Evolutionary conservation across 1,284 basidiomycete species (phyloP), one percentile per base, ranked within the genome.

Genomic region (Ustilago tritici): DNA sequence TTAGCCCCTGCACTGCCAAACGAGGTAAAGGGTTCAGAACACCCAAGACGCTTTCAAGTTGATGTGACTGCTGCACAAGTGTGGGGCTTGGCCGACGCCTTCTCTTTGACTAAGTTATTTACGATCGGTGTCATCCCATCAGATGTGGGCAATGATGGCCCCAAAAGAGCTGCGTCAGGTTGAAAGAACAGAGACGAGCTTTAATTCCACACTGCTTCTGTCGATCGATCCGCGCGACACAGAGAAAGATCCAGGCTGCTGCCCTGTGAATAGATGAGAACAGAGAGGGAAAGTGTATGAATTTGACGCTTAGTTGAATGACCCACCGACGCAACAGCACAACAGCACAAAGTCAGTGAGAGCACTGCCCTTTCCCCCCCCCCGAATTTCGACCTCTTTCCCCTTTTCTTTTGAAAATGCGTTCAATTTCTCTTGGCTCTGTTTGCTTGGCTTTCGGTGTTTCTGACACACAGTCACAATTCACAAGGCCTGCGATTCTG

Each of bases 171-270:
- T 31, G 49, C 49, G 49, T 50, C 49, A 54, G 34, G 52, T 12
- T 54, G 6, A 17, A 32, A 12, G 34, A 53, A 28, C 8, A 19
- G 4, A 34, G 36, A 36, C 32, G 28, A 54, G 34, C 52, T 54
- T 36, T 34, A 54, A 54, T 31, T 54, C 34, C 49, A 50, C 28
- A 31, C 34, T 34, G 23, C 3, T 28, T 28, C 3, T 28, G 23
- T 54, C 52, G 34, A 7, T 54, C 49, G 49, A 52, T 52, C 49
- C 49, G 49, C 49, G 28, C 43, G n/a, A 41, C 40, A 15, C 14
- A 41, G 6, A 14, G 40, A 41, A 41, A 38, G 36, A 17, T n/a
- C 49, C 31, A 50, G 49, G 49, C 49, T 17, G 17, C 12, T 14
- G 12, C 49, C 15, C 14, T 23, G 9, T 28, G 49, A 50, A n/a